Evolutionary conservation across 768 basidiomycete species (phyloP).

Genomic region (Podaxis sp.): DNA sequence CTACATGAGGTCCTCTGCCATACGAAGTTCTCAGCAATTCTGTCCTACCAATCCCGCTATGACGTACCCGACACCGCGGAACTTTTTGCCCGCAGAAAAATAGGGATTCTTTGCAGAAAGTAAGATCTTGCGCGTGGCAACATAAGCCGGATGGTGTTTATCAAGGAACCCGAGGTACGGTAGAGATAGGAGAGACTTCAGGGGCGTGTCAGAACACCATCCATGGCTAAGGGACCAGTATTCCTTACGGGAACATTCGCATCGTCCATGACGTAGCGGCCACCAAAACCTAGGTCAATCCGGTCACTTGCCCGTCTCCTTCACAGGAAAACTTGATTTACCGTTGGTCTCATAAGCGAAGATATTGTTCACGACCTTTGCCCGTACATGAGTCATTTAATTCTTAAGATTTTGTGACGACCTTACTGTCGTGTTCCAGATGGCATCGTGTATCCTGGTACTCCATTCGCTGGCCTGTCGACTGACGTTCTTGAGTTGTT

Average conservation of each 20-base stretch:
- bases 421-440: conserved; percentile 59
- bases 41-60: background rate
- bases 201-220: background rate
- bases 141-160: conserved; percentile 51
- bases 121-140: conserved; percentile 58
- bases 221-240: background rate
- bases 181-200: conserved; percentile 68
- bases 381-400: background rate
- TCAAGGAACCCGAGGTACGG: conserved; percentile 78
- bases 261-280: conserved; percentile 78
- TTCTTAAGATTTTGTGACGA: background rate
- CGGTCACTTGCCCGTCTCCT: background rate
- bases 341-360: conserved; percentile 81
- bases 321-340: conserved; percentile 16
- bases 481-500: conserved; percentile 47
- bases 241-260: conserved; percentile 73
- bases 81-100: conserved; percentile 55
- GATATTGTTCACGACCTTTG: conserved; percentile 56
- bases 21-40: background rate
- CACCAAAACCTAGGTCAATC: conserved; percentile 48
- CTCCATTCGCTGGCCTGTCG: conserved; percentile 54
- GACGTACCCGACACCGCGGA: conserved; percentile 66
- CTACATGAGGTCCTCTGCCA: conserved; percentile 69
- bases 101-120: conserved; percentile 69
- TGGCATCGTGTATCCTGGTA: conserved; percentile 49